Evolutionary conservation across 768 basidiomycete genomes (phyloP).

Genomic region (Hypsizygus marmoreus): DNA sequence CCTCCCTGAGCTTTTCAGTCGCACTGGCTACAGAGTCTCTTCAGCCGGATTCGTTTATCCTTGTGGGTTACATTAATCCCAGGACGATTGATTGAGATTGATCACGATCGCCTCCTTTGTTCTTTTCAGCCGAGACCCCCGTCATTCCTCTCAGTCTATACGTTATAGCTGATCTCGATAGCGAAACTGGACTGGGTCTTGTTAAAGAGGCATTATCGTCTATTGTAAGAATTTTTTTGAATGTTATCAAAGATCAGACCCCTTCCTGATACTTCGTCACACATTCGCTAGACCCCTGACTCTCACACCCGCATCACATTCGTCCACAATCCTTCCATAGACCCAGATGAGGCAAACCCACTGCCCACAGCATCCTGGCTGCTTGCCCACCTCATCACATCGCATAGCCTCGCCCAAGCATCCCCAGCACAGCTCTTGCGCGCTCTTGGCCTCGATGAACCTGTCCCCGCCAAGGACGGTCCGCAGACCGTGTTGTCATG

Average conservation of each 20-base stretch:
- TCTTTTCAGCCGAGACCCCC: slow-evolving; percentile 28
- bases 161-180: slow-evolving; percentile 80
- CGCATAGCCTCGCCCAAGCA: slow-evolving; percentile 38
- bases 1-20: slow-evolving; percentile 53
- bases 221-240: slow-evolving; percentile 45
- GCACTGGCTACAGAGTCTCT: slow-evolving; percentile 42
- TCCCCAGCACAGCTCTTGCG: slow-evolving; percentile 40
- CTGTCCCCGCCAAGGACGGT: slow-evolving; percentile 14
- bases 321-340: slow-evolving; percentile 64
- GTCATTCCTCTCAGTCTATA: slow-evolving; percentile 51
- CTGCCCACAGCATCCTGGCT: slow-evolving; percentile 42
- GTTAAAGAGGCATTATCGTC: slow-evolving; percentile 67
- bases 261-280: background rate
- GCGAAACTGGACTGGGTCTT: slow-evolving; percentile 53
- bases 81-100: background rate
- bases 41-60: slow-evolving; percentile 63
- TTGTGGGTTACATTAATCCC: slow-evolving; percentile 37
- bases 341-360: slow-evolving; percentile 14
- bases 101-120: background rate
- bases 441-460: slow-evolving; percentile 33
- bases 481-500: slow-evolving; percentile 43
- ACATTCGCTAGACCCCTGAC: slow-evolving; percentile 40
- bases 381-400: slow-evolving; percentile 51
- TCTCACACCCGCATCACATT: slow-evolving; percentile 67
- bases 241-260: slow-evolving; percentile 4